Evolutionary conservation across 1,284 basidiomycete genomes (phyloP).

Genomic region (Pseudozyma sp.): DNA sequence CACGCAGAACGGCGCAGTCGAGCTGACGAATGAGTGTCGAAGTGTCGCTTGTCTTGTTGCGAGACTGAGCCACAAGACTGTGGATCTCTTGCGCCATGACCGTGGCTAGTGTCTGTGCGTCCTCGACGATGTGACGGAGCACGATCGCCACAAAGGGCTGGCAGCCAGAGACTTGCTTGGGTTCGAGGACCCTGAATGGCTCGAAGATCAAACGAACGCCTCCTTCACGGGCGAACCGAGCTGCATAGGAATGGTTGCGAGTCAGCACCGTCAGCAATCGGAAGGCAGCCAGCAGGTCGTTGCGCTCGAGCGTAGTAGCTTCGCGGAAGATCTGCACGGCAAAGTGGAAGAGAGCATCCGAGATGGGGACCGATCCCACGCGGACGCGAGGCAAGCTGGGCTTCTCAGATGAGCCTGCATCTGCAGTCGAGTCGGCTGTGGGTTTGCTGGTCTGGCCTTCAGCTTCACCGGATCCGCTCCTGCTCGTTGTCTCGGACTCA

Average conservation of each 20-base stretch:
- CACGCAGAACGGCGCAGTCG: slow-evolving; percentile 83
- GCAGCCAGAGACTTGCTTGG: slow-evolving; percentile 71
- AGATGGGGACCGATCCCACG: slow-evolving; percentile 57
- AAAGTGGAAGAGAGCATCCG: slow-evolving; percentile 45
- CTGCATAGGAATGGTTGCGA: slow-evolving; percentile 46
- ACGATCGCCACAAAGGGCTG: slow-evolving; percentile 88
- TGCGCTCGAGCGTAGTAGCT: slow-evolving; percentile 37
- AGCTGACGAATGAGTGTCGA: slow-evolving; percentile 81
- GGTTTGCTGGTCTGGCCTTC: background rate
- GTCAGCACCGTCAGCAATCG: slow-evolving; percentile 62
- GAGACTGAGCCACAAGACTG: slow-evolving; percentile 58
- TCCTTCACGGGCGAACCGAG: slow-evolving; percentile 42
- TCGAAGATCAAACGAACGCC: slow-evolving; percentile 57
- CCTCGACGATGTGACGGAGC: slow-evolving; percentile 90
- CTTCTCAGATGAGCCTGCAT: slow-evolving; percentile 2
- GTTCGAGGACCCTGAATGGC: slow-evolving; percentile 52
- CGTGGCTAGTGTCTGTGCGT: slow-evolving; percentile 75
- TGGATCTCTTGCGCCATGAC: slow-evolving; percentile 84
- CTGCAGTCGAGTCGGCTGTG: slow-evolving; percentile 1
- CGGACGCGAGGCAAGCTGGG: slow-evolving; percentile 20
- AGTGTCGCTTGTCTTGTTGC: slow-evolving; percentile 75
- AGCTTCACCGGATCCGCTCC: background rate
- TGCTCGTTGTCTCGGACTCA: slow-evolving; percentile 3
- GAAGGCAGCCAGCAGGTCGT: slow-evolving; percentile 59
- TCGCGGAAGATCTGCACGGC: slow-evolving; percentile 67